phyloP scores from a whole-genome alignment of 495 filamentous ascomycete genomes.

The Ramalina peruviana region DNA sequence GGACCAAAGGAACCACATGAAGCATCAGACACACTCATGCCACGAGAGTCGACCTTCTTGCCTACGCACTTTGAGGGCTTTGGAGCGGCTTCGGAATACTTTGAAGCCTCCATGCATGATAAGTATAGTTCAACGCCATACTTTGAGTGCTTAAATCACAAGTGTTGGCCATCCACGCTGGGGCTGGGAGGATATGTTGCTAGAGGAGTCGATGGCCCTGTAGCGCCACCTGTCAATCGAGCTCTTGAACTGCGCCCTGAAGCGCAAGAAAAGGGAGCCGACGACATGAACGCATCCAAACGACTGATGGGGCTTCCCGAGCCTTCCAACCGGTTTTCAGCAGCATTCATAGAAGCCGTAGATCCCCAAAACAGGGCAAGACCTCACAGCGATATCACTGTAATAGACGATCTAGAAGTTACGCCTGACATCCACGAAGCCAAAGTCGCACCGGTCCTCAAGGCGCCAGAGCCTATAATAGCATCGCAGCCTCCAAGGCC shows the following conservation, averaged over 20 bases:
- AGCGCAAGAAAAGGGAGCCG: background rate
- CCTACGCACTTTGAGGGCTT: conserved; percentile 7
- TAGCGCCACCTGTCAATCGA: background rate
- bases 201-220: background rate
- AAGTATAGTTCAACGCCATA: conserved; percentile 33
- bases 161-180: conserved; percentile 20
- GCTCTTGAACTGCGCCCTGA: background rate
- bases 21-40: conserved; percentile 8
- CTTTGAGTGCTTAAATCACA: conserved; percentile 36
- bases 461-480: conserved; percentile 8
- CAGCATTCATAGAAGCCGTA: conserved; percentile 15
- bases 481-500: conserved; percentile 7
- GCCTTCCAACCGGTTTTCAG: conserved; percentile 16
- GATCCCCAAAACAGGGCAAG: conserved; percentile 4
- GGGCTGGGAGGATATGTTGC: background rate
- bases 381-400: conserved; percentile 14
- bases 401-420: conserved; percentile 17
- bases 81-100: conserved; percentile 39
- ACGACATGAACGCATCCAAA: background rate
- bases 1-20: background rate
- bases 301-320: conserved; percentile 4
- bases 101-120: conserved; percentile 38
- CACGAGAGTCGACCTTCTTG: background rate
- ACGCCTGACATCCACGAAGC: conserved; percentile 16
- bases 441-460: conserved; percentile 13